phyloP scores from a whole-genome alignment of 352 stramenopile genomes.

The Lagenidium sp. region DNA sequence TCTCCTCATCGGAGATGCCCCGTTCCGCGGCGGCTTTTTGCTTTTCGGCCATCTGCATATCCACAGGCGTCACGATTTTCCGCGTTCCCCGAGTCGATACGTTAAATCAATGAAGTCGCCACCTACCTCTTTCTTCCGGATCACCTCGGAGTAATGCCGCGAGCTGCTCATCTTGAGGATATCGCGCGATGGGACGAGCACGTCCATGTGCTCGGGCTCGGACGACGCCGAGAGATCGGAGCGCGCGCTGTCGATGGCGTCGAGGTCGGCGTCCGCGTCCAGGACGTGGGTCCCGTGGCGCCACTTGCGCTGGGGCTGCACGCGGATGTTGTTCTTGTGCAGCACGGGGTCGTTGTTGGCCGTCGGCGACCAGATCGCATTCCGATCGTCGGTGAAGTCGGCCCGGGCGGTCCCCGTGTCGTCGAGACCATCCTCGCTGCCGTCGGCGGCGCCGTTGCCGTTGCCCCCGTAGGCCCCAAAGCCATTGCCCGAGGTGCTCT shows the following conservation, averaged over 20 bases:
- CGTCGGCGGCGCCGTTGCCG: conserved; percentile 17
- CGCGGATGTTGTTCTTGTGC: conserved; percentile 76
- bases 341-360: conserved; percentile 62
- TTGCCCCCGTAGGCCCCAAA: conserved; percentile 35
- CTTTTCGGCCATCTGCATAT: conserved; percentile 49
- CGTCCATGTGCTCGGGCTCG: conserved; percentile 32
- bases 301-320: conserved; percentile 18
- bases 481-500: conserved; percentile 41
- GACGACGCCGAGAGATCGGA: conserved; percentile 31
- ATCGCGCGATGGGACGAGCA: conserved; percentile 60
- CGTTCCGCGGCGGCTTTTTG: conserved; percentile 68
- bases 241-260: conserved; percentile 37
- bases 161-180: conserved; percentile 87
- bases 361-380: conserved; percentile 47
- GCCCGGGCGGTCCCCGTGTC: conserved; percentile 12
- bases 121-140: conserved; percentile 72
- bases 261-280: conserved; percentile 14
- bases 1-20: conserved; percentile 79
- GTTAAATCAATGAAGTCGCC: conserved; percentile 1
- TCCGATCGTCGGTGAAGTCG: conserved; percentile 43
- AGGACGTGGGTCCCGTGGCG: conserved; percentile 7
- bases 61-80: not conserved
- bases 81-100: not conserved
- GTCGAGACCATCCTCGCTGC: conserved; percentile 11
- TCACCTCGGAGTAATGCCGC: conserved; percentile 67